A percentile compares a stretch with the other conserved stretches of the same genome.
Evolutionary conservation across 129 eudicot genomes (phyloP).

Genomic region (Flaveria trinervia): DNA sequence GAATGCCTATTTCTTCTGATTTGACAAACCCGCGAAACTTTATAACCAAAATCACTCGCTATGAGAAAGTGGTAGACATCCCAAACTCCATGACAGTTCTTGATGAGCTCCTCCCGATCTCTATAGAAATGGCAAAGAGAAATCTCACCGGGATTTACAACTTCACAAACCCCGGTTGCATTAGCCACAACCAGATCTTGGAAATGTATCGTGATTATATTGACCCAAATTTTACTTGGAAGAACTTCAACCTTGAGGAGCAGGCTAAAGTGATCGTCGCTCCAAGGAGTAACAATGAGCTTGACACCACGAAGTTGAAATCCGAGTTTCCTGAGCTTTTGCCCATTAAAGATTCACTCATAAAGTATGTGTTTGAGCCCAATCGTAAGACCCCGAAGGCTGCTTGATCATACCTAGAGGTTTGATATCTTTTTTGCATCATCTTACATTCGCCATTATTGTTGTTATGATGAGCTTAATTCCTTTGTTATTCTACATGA

Average conservation of each 20-base stretch:
- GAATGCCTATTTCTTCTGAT: conserved; percentile 81
- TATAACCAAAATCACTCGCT: conserved; percentile 68
- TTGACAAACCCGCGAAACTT: conserved; percentile 72
- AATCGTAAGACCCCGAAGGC: conserved; percentile 56
- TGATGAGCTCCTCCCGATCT: conserved; percentile 63
- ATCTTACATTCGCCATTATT: conserved; percentile 18
- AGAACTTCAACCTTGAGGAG: conserved; percentile 72
- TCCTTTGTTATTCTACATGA: conserved; percentile 11
- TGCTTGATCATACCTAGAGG: conserved; percentile 26
- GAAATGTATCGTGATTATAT: conserved; percentile 74
- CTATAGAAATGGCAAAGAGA: conserved; percentile 76
- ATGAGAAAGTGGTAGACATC: conserved; percentile 71
- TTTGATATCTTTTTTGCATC: conserved; percentile 16
- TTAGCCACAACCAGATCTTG: conserved; percentile 75
- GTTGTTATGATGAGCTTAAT: conserved; percentile 23
- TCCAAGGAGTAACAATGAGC: conserved; percentile 79
- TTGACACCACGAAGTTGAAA: conserved; percentile 66
- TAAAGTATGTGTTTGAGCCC: conserved; percentile 67
- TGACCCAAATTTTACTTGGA: conserved; percentile 67
- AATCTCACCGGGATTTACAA: conserved; percentile 75
- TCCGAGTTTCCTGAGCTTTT: conserved; percentile 66
- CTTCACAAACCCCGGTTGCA: conserved; percentile 81
- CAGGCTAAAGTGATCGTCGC: conserved; percentile 76
- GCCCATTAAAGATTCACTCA: conserved; percentile 69
- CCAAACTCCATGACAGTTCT: conserved; percentile 90